Conservation (phyloP, 2,329 filamentous ascomycete species). For the Pezicula radicicola region DNA sequence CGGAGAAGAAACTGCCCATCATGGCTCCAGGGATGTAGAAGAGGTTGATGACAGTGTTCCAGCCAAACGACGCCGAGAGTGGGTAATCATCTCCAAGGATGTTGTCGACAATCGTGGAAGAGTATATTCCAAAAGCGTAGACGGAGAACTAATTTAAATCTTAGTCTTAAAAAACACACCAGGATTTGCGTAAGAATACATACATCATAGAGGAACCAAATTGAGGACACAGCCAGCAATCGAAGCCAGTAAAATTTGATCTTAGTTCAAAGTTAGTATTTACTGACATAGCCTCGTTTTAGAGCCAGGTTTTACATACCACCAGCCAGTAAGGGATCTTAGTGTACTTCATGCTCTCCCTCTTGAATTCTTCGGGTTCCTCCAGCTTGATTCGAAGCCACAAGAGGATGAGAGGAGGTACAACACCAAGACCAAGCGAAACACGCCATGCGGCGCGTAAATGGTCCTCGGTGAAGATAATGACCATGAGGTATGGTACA, state of each 20-base stretch:
- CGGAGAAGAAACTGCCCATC: conserved; percentile 71
- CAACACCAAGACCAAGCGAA: conserved; percentile 71
- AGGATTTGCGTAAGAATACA: conserved; percentile 20
- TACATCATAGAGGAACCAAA: conserved; percentile 84
- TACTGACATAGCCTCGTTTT: too few species aligned
- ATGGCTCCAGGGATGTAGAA: conserved; percentile 87
- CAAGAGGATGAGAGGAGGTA: conserved; percentile 73
- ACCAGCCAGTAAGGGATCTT: conserved; percentile 55
- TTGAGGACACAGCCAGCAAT: conserved; percentile 64
- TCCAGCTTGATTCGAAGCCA: conserved; percentile 69
- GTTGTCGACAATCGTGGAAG: conserved; percentile 67
- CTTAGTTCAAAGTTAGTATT: too few species aligned
- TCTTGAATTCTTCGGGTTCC: conserved; percentile 74
- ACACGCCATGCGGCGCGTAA: conserved; percentile 78
- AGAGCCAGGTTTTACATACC: too few species aligned
- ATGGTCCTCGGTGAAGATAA: conserved; percentile 53
- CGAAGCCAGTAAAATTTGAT: conserved; percentile 71
- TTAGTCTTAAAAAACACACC: conserved; percentile 11
- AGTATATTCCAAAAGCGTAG: conserved; percentile 86
- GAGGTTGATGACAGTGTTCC: conserved; percentile 83
- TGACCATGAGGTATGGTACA: conserved; percentile 64
- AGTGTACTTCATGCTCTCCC: conserved; percentile 32
- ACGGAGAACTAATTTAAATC: conserved; percentile 58
- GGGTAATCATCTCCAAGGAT: conserved; percentile 57
- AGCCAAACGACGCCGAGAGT: conserved; percentile 78